These are phyloP conservation scores for Termitomyces sp. DNA, from an alignment of 768 basidiomycete genomes.

Conservation along the genomic window DNA sequence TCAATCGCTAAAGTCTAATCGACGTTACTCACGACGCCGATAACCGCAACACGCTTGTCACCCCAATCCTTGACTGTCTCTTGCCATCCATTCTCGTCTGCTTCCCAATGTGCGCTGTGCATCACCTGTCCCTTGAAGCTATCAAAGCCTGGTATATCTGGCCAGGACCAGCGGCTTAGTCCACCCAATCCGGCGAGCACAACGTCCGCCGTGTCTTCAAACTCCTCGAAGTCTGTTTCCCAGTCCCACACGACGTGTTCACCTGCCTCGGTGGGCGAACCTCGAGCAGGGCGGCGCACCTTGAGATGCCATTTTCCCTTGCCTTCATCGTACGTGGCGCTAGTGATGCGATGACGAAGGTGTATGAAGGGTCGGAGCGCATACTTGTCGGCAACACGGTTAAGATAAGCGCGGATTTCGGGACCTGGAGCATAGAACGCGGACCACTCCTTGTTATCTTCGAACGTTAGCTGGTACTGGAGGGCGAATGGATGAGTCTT, in stretches of 20 bases:
- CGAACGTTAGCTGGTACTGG: conserved; percentile 58
- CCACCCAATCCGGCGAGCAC: conserved; percentile 50
- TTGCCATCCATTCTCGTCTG: conserved; percentile 31
- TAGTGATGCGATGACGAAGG: conserved; percentile 47
- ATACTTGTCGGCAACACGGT: conserved; percentile 51
- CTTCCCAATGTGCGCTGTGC: conserved; percentile 62
- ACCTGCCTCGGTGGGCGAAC: conserved; percentile 11
- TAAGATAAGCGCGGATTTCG: conserved; percentile 53
- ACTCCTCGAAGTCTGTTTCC: conserved; percentile 29
- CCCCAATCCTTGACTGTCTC: conserved; percentile 43
- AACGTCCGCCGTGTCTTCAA: conserved; percentile 51
- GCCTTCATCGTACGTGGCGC: conserved; percentile 44
- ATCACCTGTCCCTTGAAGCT: conserved; percentile 52
- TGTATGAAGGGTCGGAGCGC: conserved; percentile 48
- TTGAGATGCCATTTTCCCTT: conserved; percentile 53
- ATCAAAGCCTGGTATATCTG: conserved; percentile 53
- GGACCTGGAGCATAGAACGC: conserved; percentile 53
- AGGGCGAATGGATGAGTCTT: neutral
- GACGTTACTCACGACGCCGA: conserved; percentile 45
- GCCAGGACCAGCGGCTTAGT: conserved; percentile 62
- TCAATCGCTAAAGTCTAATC: neutral
- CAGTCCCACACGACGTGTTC: conserved; percentile 15
- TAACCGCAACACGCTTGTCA: conserved; percentile 49
- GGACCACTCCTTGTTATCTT: conserved; percentile 55
- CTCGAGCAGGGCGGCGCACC: conserved; percentile 28